Evolutionary conservation across 331 rosid species (phyloP).

Genomic region (Quercus tomentella): DNA sequence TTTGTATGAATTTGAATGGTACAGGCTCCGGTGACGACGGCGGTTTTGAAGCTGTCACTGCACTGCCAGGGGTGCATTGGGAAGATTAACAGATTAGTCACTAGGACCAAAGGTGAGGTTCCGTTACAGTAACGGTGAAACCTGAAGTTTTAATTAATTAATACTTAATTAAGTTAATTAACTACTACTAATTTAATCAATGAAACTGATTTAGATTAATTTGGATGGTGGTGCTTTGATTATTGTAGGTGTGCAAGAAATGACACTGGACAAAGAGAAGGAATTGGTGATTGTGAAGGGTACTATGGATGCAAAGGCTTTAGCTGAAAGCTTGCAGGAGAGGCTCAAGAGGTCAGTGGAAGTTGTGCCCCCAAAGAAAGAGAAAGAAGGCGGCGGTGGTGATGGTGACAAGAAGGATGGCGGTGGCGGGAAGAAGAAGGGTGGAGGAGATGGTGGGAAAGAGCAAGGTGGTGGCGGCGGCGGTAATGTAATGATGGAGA

Average conservation of each 20-base stretch:
- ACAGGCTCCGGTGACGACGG: slow-evolving; percentile 60
- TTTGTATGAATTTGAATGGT: neutral
- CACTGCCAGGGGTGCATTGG: slow-evolving; percentile 83
- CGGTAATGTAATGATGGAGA: neutral
- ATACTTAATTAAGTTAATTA: neutral
- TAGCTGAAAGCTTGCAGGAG: slow-evolving; percentile 33
- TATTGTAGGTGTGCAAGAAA: slow-evolving; percentile 41
- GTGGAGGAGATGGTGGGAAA: neutral
- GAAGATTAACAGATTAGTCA: slow-evolving; percentile 47
- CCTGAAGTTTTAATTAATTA: neutral
- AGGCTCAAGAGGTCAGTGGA: slow-evolving; percentile 57
- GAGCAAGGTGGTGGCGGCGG: slow-evolving; percentile 1
- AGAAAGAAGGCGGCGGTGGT: slow-evolving; percentile 4
- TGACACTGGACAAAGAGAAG: slow-evolving; percentile 52
- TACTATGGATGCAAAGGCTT: slow-evolving; percentile 58
- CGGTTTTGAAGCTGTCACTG: slow-evolving; percentile 56
- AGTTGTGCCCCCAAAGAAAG: slow-evolving; percentile 69
- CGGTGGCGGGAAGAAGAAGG: slow-evolving; percentile 27
- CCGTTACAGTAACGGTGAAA: neutral
- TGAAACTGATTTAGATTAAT: neutral
- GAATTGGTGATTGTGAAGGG: slow-evolving; percentile 59
- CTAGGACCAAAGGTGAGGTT: slow-evolving; percentile 57
- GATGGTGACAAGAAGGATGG: slow-evolving; percentile 20
- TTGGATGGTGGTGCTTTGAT: neutral
- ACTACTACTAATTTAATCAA: too few species aligned